Percentiles rank a stretch among this genome's conserved stretches.
Evolutionary conservation across 441 rosid species (phyloP).

Genomic region (Francoa sonchifolia): DNA sequence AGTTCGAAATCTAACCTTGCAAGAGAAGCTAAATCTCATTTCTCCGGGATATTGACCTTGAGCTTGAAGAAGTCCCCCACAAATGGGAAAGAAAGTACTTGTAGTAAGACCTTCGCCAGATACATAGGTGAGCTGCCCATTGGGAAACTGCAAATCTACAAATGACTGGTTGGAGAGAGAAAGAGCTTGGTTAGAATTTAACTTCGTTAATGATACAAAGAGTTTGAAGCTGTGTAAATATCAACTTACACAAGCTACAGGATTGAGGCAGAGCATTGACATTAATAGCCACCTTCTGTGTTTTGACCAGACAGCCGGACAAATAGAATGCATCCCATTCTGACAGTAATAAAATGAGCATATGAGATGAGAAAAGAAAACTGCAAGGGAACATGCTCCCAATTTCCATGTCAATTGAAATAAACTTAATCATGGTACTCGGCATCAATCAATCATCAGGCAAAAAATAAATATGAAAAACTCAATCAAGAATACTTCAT

Average conservation of each 20-base stretch:
- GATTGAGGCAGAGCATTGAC: conserved; percentile 91
- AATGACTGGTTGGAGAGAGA: conserved; percentile 49
- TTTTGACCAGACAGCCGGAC: conserved; percentile 96
- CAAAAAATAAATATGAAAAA: too few species aligned
- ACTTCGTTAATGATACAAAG: too few species aligned
- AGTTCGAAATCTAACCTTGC: conserved; percentile 39
- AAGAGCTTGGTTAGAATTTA: conserved; percentile 11
- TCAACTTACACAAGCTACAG: conserved; percentile 73
- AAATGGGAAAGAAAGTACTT: conserved; percentile 74
- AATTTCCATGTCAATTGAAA: too few species aligned
- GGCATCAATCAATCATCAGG: too few species aligned
- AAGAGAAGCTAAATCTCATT: conserved; percentile 84
- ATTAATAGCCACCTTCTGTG: conserved; percentile 90
- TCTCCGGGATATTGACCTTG: conserved; percentile 97
- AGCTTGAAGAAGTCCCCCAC: conserved; percentile 90
- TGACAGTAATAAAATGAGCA: conserved; percentile 20
- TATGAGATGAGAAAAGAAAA: conserved; percentile 6
- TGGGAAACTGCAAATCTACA: conserved; percentile 84
- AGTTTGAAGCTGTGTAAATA: too few species aligned
- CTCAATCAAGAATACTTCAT: too few species aligned
- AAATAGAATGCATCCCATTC: conserved; percentile 94
- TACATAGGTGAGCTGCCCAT: conserved; percentile 82
- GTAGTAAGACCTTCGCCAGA: conserved; percentile 87
- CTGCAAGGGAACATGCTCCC: too few species aligned
- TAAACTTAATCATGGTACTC: too few species aligned